These are phyloP conservation scores for Colletotrichum godetiae DNA, from an alignment of 2,329 filamentous ascomycete genomes.

Conservation along the genomic window DNA sequence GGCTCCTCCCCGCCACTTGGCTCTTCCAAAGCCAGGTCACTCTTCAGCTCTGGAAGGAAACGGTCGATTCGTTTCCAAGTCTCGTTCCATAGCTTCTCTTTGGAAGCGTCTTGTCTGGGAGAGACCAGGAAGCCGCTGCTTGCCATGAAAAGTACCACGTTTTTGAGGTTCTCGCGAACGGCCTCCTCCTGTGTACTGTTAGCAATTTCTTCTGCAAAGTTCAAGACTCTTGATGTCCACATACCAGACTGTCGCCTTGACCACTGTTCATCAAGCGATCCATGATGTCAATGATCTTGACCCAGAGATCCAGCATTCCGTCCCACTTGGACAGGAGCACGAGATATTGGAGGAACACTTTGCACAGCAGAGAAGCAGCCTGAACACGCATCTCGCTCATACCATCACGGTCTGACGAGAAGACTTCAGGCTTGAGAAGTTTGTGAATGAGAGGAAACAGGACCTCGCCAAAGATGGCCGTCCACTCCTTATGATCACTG, in stretches of 20 bases:
- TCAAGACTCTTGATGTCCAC: slow-evolving; percentile 44
- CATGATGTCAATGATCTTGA: slow-evolving; percentile 92
- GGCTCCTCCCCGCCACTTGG: slow-evolving; percentile 25
- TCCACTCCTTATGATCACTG: slow-evolving; percentile 91
- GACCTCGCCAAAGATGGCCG: slow-evolving; percentile 92
- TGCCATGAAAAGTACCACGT: slow-evolving; percentile 94
- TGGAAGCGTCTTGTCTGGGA: slow-evolving; percentile 67
- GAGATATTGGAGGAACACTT: slow-evolving; percentile 94
- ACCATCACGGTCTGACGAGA: slow-evolving; percentile 87
- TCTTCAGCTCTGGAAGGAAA: slow-evolving; percentile 70
- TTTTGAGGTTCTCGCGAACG: slow-evolving; percentile 94
- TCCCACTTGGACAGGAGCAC: slow-evolving; percentile 87
- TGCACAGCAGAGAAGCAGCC: slow-evolving; percentile 89
- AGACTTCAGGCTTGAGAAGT: slow-evolving; percentile 93
- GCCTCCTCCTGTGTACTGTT: slow-evolving; percentile 80
- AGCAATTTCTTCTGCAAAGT: not conserved
- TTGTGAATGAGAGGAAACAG: slow-evolving; percentile 90
- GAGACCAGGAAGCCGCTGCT: slow-evolving; percentile 86
- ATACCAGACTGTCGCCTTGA: slow-evolving; percentile 87
- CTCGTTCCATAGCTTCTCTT: slow-evolving; percentile 69
- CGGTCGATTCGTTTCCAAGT: slow-evolving; percentile 75
- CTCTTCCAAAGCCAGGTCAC: slow-evolving; percentile 66
- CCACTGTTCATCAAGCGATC: slow-evolving; percentile 96
- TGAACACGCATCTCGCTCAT: slow-evolving; percentile 97
- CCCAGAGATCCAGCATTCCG: slow-evolving; percentile 91